A percentile compares a stretch with the other conserved stretches of the same genome.
Conservation (phyloP, 2,329 filamentous ascomycete species). For the Fusarium circinatum region DNA sequence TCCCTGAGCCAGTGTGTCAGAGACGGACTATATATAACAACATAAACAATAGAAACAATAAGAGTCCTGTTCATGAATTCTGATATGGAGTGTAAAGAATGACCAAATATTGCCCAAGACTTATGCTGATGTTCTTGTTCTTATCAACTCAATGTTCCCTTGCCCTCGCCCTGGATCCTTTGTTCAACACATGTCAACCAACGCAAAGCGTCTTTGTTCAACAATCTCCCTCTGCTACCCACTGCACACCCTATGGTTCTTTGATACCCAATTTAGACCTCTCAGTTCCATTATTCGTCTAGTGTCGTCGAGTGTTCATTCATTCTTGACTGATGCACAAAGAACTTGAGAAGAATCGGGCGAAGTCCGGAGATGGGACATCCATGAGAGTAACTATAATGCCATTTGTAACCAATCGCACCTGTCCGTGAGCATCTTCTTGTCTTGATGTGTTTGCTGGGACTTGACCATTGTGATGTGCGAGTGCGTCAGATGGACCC, state of each 20-base stretch:
- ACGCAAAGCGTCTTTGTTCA: constrained; percentile 20
- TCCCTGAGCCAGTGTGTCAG: neutral
- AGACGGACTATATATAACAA: neutral
- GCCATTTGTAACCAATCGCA: neutral
- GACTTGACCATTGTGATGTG: neutral
- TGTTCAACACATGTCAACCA: constrained; percentile 2
- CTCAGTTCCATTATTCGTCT: neutral
- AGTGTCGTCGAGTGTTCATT: neutral
- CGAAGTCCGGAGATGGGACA: neutral
- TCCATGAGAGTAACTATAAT: neutral
- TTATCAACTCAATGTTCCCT: neutral
- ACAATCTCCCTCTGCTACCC: neutral
- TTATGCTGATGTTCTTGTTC: constrained; percentile 4
- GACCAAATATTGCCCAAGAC: neutral
- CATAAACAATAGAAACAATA: neutral
- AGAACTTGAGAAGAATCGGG: neutral
- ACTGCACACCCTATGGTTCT: neutral
- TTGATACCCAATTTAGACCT: constrained; percentile 20
- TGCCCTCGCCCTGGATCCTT: constrained; percentile 6
- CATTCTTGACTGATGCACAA: constrained; percentile 7
- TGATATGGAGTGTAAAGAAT: neutral
- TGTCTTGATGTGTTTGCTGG: neutral
- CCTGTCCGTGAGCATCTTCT: neutral
- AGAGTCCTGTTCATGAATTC: neutral
- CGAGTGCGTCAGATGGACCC: neutral